phyloP scores from a whole-genome alignment of 352 stramenopile genomes.

The Pythium scleroteichum region DNA sequence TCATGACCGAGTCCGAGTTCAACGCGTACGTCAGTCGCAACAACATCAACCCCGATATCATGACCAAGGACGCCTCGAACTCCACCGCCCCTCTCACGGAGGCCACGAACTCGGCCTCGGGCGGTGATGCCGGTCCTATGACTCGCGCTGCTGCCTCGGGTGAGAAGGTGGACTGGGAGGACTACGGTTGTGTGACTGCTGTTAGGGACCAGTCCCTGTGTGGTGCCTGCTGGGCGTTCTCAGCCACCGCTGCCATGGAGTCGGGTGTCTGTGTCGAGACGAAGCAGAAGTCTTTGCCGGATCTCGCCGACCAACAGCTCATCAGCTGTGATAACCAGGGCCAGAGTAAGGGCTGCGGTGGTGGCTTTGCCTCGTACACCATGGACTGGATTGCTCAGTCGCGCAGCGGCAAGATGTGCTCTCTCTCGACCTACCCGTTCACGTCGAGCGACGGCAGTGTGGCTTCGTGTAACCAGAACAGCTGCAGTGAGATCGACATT shows the following conservation, averaged over 20 bases:
- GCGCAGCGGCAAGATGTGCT: constrained; percentile 52
- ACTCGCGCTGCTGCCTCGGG: constrained; percentile 40
- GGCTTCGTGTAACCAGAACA: constrained; percentile 32
- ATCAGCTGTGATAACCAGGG: constrained; percentile 63
- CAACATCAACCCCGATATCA: constrained; percentile 29
- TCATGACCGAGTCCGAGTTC: constrained; percentile 66
- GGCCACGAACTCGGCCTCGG: constrained; percentile 1
- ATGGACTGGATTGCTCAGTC: constrained; percentile 58
- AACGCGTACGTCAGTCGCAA: constrained; percentile 51
- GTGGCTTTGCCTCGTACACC: constrained; percentile 59
- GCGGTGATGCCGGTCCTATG: constrained; percentile 31
- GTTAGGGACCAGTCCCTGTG: constrained; percentile 59
- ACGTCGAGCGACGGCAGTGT: constrained; percentile 37
- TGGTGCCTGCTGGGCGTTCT: constrained; percentile 63
- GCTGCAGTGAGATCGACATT: constrained; percentile 47
- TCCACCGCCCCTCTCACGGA: constrained; percentile 2
- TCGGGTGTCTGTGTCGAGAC: constrained; percentile 49
- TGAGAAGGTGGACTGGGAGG: constrained; percentile 71
- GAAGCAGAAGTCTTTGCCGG: constrained; percentile 32
- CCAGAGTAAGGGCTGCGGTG: constrained; percentile 53
- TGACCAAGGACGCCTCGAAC: constrained; percentile 11
- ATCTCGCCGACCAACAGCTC: constrained; percentile 65
- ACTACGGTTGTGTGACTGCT: constrained; percentile 69
- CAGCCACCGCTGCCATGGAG: constrained; percentile 57
- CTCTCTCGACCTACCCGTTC: constrained; percentile 55